These are phyloP conservation scores for Fomitopsis pulvina DNA, from an alignment of 768 basidiomycete genomes.

Conservation along the genomic window DNA sequence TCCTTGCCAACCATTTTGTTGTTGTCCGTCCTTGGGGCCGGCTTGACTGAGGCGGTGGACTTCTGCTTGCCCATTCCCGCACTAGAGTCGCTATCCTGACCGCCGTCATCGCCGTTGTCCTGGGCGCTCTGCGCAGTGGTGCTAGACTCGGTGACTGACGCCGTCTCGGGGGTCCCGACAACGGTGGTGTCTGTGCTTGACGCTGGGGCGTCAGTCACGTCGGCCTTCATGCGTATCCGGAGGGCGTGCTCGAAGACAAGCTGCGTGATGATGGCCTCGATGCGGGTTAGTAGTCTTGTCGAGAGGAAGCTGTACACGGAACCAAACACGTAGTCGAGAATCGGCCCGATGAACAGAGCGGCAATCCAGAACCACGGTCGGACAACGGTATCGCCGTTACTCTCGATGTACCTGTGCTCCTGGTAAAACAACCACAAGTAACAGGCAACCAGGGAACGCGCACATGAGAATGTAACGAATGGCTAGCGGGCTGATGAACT, in stretches of 20 bases:
- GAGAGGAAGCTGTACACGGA: slow-evolving; percentile 10
- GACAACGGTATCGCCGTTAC: slow-evolving; percentile 27
- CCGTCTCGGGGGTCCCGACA: slow-evolving; percentile 21
- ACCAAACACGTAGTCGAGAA: slow-evolving; percentile 35
- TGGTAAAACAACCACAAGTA: background rate
- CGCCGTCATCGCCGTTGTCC: background rate
- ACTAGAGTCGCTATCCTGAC: slow-evolving; percentile 1
- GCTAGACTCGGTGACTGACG: slow-evolving; percentile 14
- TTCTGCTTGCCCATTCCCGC: slow-evolving; percentile 12
- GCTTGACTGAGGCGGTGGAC: slow-evolving; percentile 2
- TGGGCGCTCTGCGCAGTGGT: background rate
- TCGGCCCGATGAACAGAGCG: slow-evolving; percentile 29
- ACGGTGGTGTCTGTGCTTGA: slow-evolving; percentile 18
- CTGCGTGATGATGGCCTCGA: slow-evolving; percentile 46
- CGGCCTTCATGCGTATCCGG: slow-evolving; percentile 54
- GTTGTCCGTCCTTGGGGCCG: slow-evolving; percentile 1
- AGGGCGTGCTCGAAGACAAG: slow-evolving; percentile 53
- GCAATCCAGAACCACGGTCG: slow-evolving; percentile 47
- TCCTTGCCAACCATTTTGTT: slow-evolving; percentile 24
- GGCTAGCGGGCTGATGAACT: background rate
- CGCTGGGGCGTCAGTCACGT: slow-evolving; percentile 18
- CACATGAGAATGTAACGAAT: background rate
- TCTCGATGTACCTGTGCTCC: slow-evolving; percentile 30
- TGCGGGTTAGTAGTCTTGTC: slow-evolving; percentile 41
- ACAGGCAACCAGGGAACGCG: background rate